Percentiles rank a stretch among this genome's conserved stretches.
phyloP scores from a whole-genome alignment of 306 rosid genomes.

The Astragalus glycyphyllos region DNA sequence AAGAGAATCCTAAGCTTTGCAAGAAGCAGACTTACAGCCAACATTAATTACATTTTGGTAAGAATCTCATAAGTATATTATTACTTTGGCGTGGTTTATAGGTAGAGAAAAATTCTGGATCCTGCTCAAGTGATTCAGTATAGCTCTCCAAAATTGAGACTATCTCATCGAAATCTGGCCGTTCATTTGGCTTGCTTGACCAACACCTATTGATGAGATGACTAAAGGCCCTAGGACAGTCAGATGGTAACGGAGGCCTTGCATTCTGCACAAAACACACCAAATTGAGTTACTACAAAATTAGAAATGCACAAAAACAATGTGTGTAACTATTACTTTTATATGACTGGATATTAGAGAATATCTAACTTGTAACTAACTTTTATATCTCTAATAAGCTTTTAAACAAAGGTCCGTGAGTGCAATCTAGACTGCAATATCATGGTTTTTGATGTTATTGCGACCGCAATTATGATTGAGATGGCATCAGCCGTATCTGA shows the following conservation, averaged over 20 bases:
- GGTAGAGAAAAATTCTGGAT: constrained; percentile 76
- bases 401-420: too few species aligned
- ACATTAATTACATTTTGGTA: constrained; percentile 54
- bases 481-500: too few species aligned
- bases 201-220: constrained; percentile 80
- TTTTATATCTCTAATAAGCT: too few species aligned
- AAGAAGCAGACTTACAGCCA: constrained; percentile 44
- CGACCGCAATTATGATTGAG: too few species aligned
- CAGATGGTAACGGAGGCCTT: constrained; percentile 85
- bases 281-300: background rate
- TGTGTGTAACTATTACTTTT: too few species aligned
- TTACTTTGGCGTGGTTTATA: constrained; percentile 53
- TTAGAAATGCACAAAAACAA: background rate
- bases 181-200: constrained; percentile 78
- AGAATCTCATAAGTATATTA: constrained; percentile 49
- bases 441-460: too few species aligned
- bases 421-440: too few species aligned
- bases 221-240: constrained; percentile 77
- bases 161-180: constrained; percentile 86
- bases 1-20: constrained; percentile 37
- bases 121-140: constrained; percentile 63
- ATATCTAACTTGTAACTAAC: too few species aligned
- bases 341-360: too few species aligned
- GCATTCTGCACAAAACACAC: constrained; percentile 70
- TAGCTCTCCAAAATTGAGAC: constrained; percentile 71